Percentiles rank a stretch among this genome's conserved stretches.
Conservation (phyloP, 2,329 filamentous ascomycete species). For the Taxawa tesnikishii region DNA sequence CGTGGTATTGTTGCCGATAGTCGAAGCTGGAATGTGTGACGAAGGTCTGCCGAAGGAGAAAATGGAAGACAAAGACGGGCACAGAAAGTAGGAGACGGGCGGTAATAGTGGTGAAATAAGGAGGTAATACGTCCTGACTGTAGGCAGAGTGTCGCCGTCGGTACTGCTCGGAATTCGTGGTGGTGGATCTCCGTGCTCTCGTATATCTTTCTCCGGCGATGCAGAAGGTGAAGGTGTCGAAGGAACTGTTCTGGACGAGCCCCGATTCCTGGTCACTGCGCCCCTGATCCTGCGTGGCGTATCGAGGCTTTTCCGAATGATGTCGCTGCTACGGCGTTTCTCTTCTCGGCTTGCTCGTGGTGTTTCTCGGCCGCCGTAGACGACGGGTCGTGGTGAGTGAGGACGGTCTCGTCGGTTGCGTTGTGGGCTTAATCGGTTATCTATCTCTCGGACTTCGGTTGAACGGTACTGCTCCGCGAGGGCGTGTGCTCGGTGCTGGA, state of each 20-base stretch:
- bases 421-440: too few relatives aligned
- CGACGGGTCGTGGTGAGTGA: conserved; percentile 29
- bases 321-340: neutral
- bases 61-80: conserved; percentile 13
- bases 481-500: conserved; percentile 55
- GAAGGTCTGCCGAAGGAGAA: conserved; percentile 9
- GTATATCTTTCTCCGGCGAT: conserved; percentile 7
- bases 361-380: too few relatives aligned
- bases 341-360: neutral
- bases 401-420: neutral
- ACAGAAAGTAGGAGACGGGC: conserved; percentile 25
- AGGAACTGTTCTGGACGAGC: too few relatives aligned
- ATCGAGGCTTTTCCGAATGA: neutral
- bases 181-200: conserved; percentile 12
- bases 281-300: neutral
- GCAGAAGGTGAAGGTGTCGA: too few relatives aligned
- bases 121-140: conserved; percentile 24
- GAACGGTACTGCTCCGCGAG: conserved; percentile 57
- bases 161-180: conserved; percentile 17
- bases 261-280: too few relatives aligned
- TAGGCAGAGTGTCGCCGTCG: conserved; percentile 12
- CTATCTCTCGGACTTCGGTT: too few relatives aligned
- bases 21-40: conserved; percentile 36
- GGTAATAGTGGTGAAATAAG: conserved; percentile 35
- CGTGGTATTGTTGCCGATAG: conserved; percentile 43